Conservation (phyloP, 2,329 filamentous ascomycete genomes). For the Hansfordia pulvinata region DNA sequence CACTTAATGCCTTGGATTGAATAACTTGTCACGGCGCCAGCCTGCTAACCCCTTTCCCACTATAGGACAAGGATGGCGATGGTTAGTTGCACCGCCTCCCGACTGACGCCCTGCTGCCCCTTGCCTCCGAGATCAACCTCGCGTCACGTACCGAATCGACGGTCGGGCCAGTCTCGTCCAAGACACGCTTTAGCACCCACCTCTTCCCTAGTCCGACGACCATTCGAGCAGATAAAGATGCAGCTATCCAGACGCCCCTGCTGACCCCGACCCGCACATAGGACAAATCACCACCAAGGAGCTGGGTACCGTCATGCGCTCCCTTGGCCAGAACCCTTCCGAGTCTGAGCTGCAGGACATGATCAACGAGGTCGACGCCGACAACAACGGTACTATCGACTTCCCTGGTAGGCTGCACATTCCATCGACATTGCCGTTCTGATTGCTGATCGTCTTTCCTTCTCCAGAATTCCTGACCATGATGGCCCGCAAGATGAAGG, state of each 20-base stretch:
- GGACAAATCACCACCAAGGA: conserved; percentile 90
- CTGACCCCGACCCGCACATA: conserved; percentile 20
- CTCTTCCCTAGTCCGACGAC: too few species aligned
- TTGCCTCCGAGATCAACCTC: too few species aligned
- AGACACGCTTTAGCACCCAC: too few species aligned
- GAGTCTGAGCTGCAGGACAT: conserved; percentile 86
- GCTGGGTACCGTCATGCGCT: conserved; percentile 82
- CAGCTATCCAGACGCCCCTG: not conserved
- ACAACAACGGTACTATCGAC: conserved; percentile 88
- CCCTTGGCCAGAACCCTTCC: conserved; percentile 77
- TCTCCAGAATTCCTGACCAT: conserved; percentile 71
- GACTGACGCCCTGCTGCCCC: too few species aligned
- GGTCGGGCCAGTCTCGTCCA: too few species aligned
- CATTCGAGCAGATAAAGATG: not conserved
- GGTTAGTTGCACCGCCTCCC: conserved; percentile 38
- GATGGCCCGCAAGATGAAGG: conserved; percentile 94
- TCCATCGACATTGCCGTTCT: too few species aligned
- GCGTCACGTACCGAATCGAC: too few species aligned
- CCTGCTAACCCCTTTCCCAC: conserved; percentile 8
- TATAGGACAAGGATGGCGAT: conserved; percentile 80
- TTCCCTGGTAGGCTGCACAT: conserved; percentile 71
- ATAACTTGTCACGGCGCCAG: conserved; percentile 7
- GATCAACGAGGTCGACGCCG: conserved; percentile 88
- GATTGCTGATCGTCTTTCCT: too few species aligned
- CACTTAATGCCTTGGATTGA: not conserved